Evolutionary conservation across 169 alveolate species (phyloP), one percentile per base, ranked within the genome.

Genomic region (Cardiosporidium cionae): DNA sequence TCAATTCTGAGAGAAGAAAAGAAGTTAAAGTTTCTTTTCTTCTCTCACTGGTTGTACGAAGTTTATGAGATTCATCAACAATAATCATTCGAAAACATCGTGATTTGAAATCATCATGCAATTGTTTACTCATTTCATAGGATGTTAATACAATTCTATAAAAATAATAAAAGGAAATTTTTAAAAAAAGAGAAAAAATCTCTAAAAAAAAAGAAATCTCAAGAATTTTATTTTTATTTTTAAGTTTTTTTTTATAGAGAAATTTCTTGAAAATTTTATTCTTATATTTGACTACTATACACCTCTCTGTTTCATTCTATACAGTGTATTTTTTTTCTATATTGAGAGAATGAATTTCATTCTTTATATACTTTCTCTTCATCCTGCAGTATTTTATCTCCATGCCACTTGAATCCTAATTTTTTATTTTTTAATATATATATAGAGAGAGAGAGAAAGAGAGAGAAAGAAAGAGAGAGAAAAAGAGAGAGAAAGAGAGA

Each of bases 1-100:
- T 53, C 58, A 31, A 54, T 9, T 63, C 74, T 2, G 23, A 25
- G 27, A 33, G 37, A 1, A 7, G 35, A 0, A 63, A 68, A 4
- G 68, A 35, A 22, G 33, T 28, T 44, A 36, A 58, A 33, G 76
- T 69, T 70, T 58, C 76, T 16, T 44, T 44, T 32, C 76, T 32
- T 25, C 63, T 68, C 33, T 58, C 37, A 6, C 77, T 71, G 3
- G 81, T 71, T 6, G 76, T 71, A 32, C 81, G 64, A 64, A 76
- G 72, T 62, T 69, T 68, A 74, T 76, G 82, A 44, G 74, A 64
- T 64, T 76, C 82, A 34, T 76, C 82, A 0, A 76, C 73, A 31
- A 76, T 36, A 7, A 76, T 78, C 33, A 69, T 7, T n/a, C 53
- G 68, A 74, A 68, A 76, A n/a, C 44, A 58, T 65, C 65, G 44